Conservation (phyloP, 106 monocot species). For the Phalaenopsis equestris region DNA sequence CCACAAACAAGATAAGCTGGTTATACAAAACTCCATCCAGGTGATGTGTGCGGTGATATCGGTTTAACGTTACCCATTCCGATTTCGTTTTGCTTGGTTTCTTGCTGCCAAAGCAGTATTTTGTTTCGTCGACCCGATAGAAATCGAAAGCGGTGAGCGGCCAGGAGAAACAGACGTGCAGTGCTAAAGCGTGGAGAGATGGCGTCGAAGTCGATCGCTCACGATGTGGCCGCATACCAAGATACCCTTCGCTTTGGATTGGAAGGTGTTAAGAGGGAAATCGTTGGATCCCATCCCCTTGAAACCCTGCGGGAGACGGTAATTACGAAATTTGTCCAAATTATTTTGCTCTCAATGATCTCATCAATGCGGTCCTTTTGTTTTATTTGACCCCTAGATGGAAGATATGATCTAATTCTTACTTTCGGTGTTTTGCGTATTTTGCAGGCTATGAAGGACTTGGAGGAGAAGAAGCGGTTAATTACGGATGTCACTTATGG, state of each 20-base stretch:
- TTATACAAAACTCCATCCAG: too few species aligned
- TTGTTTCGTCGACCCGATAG: not conserved
- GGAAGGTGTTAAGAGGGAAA: constrained; percentile 65
- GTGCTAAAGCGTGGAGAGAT: not conserved
- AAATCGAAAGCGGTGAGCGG: not conserved
- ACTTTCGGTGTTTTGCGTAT: not conserved
- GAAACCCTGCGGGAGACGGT: constrained; percentile 48
- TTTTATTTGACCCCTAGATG: not conserved
- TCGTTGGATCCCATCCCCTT: constrained; percentile 72
- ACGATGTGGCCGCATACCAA: constrained; percentile 38
- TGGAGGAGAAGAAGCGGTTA: constrained; percentile 72
- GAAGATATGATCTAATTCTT: not conserved
- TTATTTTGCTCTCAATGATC: not conserved
- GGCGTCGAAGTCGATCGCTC: constrained; percentile 42
- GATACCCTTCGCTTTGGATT: constrained; percentile 78
- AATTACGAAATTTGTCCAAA: constrained; percentile 1
- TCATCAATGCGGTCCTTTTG: not conserved
- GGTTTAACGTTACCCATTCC: too few species aligned
- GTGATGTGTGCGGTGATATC: too few species aligned
- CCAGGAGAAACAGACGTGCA: not conserved
- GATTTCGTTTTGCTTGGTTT: not conserved
- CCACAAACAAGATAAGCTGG: too few species aligned
- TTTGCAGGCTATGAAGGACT: constrained; percentile 33
- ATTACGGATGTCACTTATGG: constrained; percentile 65
- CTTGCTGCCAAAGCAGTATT: not conserved